Base-by-base conservation (phyloP, 306 rosid genomes). In the Hippophae rhamnoides region DNA sequence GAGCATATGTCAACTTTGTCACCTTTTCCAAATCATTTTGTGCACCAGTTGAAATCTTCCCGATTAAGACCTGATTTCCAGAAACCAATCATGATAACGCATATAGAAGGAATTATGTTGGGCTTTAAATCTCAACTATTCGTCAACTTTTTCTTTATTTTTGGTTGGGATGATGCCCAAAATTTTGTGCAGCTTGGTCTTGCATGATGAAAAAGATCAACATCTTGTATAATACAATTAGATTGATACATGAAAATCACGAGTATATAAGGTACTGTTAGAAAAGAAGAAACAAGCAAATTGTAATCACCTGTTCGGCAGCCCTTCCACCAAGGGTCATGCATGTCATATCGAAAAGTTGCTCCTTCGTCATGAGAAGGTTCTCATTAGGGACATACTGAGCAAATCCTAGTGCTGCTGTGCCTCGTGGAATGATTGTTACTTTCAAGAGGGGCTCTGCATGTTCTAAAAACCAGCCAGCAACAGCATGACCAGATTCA, bases 241-340 rank as follows among this genome's bases (percentile, higher is more conserved):
- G 38, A 31, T 31, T 2, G 4, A 31, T 31, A 31, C 38, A 31
- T 4, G 38, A 31, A 31, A 31, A 31, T 31, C 38, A 31, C 3
- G 38, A 4, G 38, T 31, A 31, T 31, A 31, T 31, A 31, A 18
- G 3, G 5, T 10, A 18, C 9, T 47, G 13, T 31, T 11, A 7
- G 13, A 10, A 51, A 57, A 51, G 41, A 66, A 1, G 11, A 48
- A 23, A 57, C 10, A 7, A 40, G 10, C 10, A 27, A 13, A 51
- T 43, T 41, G 43, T 41, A 42, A 10, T 46, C 65, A 92, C 98
- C 98, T 92, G 87, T 76, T 92, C 98, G 12, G 98, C 80, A 54
- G 98, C 98, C 56, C 96, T 86, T 43, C 98, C 98, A 51, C 98
- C 98, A 45, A 92, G 98, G 68, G 98, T 76, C 96, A 87, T 80